Conservation (phyloP, 768 basidiomycete species). For the Lepiota brunneoincarnata region DNA sequence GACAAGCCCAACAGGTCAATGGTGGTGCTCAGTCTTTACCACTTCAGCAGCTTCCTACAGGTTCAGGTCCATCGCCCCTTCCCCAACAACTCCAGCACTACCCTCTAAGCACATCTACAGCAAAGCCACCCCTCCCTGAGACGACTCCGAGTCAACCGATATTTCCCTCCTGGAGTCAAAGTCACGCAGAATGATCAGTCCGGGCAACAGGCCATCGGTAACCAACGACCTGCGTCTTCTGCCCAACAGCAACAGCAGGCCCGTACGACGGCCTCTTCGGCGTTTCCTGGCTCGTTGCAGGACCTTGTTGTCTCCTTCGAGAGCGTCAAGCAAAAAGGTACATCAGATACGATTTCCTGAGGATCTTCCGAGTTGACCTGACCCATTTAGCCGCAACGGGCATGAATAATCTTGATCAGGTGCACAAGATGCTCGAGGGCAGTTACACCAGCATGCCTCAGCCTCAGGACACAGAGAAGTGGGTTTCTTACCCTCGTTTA, state of each 20-base stretch:
- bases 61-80: slow-evolving; percentile 35
- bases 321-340: slow-evolving; percentile 95
- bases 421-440: slow-evolving; percentile 93
- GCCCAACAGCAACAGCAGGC: slow-evolving; percentile 34
- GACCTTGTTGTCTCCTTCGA: slow-evolving; percentile 95
- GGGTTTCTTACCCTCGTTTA: slow-evolving; percentile 18
- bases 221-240: slow-evolving; percentile 54
- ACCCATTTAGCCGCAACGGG: slow-evolving; percentile 60
- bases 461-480: slow-evolving; percentile 96
- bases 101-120: slow-evolving; percentile 16
- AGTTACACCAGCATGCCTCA: slow-evolving; percentile 87
- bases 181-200: slow-evolving; percentile 44
- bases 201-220: slow-evolving; percentile 29
- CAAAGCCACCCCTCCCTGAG: slow-evolving; percentile 34
- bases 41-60: slow-evolving; percentile 24
- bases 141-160: slow-evolving; percentile 52
- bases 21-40: slow-evolving; percentile 23
- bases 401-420: slow-evolving; percentile 83
- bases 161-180: slow-evolving; percentile 72
- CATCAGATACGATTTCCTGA: slow-evolving; percentile 9
- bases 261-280: slow-evolving; percentile 27
- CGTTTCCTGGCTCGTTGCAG: slow-evolving; percentile 82
- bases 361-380: background rate
- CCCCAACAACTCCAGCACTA: slow-evolving; percentile 42
- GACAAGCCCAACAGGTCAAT: slow-evolving; percentile 4